Evolutionary conservation across 164 flowering plant species (phyloP), one percentile per base, ranked within the genome.

Genomic region (Tinospora cordifolia): DNA sequence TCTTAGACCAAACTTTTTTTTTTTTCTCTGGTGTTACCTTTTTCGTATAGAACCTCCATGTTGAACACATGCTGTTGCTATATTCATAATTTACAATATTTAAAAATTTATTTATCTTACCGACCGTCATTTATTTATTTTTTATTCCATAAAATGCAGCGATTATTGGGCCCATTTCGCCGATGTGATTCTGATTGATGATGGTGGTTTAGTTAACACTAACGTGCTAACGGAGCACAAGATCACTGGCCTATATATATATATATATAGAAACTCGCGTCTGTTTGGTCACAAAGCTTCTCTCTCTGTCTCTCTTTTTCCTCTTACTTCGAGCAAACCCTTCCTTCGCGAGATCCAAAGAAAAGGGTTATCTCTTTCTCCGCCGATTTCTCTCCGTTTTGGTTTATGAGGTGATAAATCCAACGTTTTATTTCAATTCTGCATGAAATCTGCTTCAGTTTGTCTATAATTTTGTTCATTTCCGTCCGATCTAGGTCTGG

Each of bases 321-420:
- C 10, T 6, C 40, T 30, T 3, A 10, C 41, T 13, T 38, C 41
- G 27, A 63, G 3, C 38, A 34, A 63, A n/a, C 13, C 36, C 36
- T 63, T 24, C 65, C 68, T 22, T 41, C 47, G 38, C 46, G 24
- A 19, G 40, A 30, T 30, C 22, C 40, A n/a, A 17, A 19, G 22
- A 30, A 30, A 40, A 6, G 47, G 58, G 19, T 39, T 59, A 38
- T 22, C 47, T 59, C 51, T 69, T 11, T 57, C 63, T 38, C 51
- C 10, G 19, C 65, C 60, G 75, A 73, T 71, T 70, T 40, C 41
- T 66, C 69, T 80, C 71, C 44, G 68, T 68, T 71, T 75, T 77
- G 83, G 85, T 83, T 83, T 83, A 83, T 83, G 85, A 83, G 85
- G 85, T 80, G 73, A 74, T 8, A 7, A 30, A 38, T 44, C 58